Base-by-base conservation (phyloP, 1,139 yeast genomes). In the Komagataea norvegica region DNA sequence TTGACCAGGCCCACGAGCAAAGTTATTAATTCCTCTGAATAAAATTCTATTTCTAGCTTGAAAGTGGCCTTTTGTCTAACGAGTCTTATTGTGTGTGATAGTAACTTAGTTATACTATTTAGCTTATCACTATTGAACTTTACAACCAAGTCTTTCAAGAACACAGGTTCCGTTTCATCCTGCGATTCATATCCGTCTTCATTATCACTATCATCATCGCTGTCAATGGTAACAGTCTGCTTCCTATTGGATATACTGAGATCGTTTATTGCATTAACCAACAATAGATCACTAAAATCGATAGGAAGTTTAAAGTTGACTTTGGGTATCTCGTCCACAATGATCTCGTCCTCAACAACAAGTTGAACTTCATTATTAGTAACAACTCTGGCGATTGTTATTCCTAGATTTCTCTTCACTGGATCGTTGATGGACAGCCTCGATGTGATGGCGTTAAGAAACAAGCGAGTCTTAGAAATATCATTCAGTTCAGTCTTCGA, bases 1-100 rank as follows among this genome's bases (percentile, higher is more conserved):
- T 79, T 76, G 5, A 64, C 52, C 30, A 78, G 41, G 0, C 73
- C 74, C 10, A 73, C 52, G 4, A 79, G 54, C 2, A 59, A 48
- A 5, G 70, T 59, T 4, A 77, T 34, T 13, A 81, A 59, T 13
- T 68, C 68, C 11, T 68, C 64, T 5, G 76, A 56, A 51, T 76
- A 72, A 41, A 68, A 71, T 8, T 52, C 53, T 5, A 62, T 59
- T 39, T 65, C 70, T 16, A 51, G 36, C 10, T 52, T 54, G 29
- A 62, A 62, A 11, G 54, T 47, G 15, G 47, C 56, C 47, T 62
- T 63, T 33, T 61, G 67, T 35, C 64, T 55, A 2, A 62, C 58
- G 9, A 63, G 44, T 25, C 51, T 55, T 2, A 57, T 54, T 1
- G 66, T 59, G 17, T 44, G 47, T 16, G 54, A 46, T 11, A 62